Base-by-base conservation (phyloP, 176 grass and related monocot genomes). In the Cenchrus americanus region DNA sequence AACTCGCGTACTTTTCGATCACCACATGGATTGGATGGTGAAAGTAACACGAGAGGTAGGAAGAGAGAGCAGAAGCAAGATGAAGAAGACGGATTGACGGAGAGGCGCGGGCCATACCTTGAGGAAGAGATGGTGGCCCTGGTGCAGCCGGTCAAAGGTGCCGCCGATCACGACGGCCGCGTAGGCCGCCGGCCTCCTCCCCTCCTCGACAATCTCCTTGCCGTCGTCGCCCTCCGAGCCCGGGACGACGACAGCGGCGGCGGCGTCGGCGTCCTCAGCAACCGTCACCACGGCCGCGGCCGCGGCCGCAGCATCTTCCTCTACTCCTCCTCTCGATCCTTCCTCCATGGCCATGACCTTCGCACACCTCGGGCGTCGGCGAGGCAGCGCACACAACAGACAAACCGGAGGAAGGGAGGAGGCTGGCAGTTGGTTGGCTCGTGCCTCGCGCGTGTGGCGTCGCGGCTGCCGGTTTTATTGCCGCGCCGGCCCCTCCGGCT, bases 121-220 rank as follows among this genome's bases (percentile, higher is more conserved):
- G 26, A 98, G 68, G 92, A 98, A 95, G 84, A 93, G 71, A 84
- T 87, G 93, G 76, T 98, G 96, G 59, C 96, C 96, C 27, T 88
- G 86, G 75, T 95, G 92, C 49, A 98, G 85, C 2, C 93, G 92
- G 67, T 98, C 92, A 40, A 98, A 98, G 75, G 96, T 98, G 57
- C 96, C 96, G 7, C 96, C 96, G 84, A 95, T 87, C 69, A 98
- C 91, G 66, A 95, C 88, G 69, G 93, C 81, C 10, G 47, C 17
- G 62, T 93, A 90, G 57, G 57, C 48, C n/a, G 84, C 48, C 22
- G 50, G 52, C 0, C 14, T 49, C 10, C 41, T 40, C 10, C 0
- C 77, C 62, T 66, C 46, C 26, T 37, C 34, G 34, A 66, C 17
- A 5, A 14, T 19, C 54, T 77, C 26, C 18, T 66, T 66, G 6